These are phyloP conservation scores for Pichia inconspicua DNA, from an alignment of 1,139 yeast genomes.

Conservation along the genomic window DNA sequence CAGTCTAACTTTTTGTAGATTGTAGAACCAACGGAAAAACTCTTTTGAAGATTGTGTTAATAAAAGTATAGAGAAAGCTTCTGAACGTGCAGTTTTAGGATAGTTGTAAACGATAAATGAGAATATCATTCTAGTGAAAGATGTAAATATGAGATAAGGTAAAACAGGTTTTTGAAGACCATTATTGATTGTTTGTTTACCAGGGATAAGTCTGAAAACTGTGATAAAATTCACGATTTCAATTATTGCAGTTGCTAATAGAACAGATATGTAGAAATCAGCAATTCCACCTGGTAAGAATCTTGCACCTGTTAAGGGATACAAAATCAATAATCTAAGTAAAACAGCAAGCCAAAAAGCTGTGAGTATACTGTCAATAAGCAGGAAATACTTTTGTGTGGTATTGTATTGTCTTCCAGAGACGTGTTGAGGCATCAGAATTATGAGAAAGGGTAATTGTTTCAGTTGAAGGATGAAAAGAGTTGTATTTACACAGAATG, in stretches of 20 bases:
- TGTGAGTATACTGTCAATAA: slow-evolving; percentile 1
- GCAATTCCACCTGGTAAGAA: slow-evolving; percentile 14
- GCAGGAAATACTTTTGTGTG: slow-evolving; percentile 7
- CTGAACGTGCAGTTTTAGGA: slow-evolving; percentile 4
- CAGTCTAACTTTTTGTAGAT: slow-evolving; percentile 9
- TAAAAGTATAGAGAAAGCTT: slow-evolving; percentile 3
- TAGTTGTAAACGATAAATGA: slow-evolving; percentile 5
- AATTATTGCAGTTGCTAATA: not conserved
- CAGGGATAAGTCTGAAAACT: slow-evolving; percentile 5
- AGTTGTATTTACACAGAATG: no score
- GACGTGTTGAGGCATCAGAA: not conserved
- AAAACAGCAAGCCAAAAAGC: slow-evolving; percentile 9
- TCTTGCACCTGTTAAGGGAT: slow-evolving; percentile 9
- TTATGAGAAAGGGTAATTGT: no score
- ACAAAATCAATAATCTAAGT: slow-evolving; percentile 3
- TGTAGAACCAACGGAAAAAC: slow-evolving; percentile 8
- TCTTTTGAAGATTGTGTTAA: slow-evolving; percentile 7
- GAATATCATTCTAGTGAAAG: slow-evolving; percentile 1
- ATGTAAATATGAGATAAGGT: not conserved
- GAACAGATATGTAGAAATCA: slow-evolving; percentile 9
- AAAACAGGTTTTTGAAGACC: slow-evolving; percentile 2
- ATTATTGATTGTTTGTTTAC: slow-evolving; percentile 1
- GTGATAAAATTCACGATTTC: slow-evolving; percentile 6
- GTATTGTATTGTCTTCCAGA: not conserved
- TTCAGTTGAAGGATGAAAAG: no score